Percentiles rank a stretch among this genome's conserved stretches.
Conservation (phyloP, 2,329 filamentous ascomycete genomes). For the Neospermospora avenae region DNA sequence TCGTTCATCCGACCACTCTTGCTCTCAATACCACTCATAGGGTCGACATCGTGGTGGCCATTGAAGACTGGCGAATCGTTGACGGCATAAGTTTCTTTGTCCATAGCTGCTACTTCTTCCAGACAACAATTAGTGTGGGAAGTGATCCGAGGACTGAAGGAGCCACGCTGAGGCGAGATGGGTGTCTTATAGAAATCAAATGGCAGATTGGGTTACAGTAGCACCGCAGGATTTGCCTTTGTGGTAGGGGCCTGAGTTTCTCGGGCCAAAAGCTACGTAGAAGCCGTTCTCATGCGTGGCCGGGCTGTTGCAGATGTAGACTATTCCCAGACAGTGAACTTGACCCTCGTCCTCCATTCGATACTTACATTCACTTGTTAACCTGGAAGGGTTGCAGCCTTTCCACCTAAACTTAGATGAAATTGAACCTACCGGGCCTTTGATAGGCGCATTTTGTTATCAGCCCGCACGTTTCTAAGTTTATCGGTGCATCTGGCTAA, state of each 20-base stretch:
- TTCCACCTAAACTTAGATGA: background rate
- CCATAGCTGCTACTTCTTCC: constrained; percentile 21
- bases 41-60: constrained; percentile 23
- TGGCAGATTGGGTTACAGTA: constrained; percentile 7
- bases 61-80: constrained; percentile 23
- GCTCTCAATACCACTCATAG: constrained; percentile 24
- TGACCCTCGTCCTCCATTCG: background rate
- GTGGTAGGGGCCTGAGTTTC: background rate
- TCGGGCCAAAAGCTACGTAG: background rate
- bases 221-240: constrained; percentile 2
- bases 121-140: background rate
- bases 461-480: background rate
- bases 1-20: constrained; percentile 40
- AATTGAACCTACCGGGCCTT: background rate
- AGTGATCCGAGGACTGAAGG: background rate
- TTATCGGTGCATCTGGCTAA: background rate
- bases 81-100: constrained; percentile 23
- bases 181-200: constrained; percentile 10
- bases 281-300: background rate
- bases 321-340: background rate
- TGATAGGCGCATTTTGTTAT: background rate
- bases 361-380: background rate
- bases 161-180: background rate
- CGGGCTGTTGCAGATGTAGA: background rate
- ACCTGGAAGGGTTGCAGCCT: background rate